Conservation (phyloP, 441 rosid species). For the Macaranga tanarius region DNA sequence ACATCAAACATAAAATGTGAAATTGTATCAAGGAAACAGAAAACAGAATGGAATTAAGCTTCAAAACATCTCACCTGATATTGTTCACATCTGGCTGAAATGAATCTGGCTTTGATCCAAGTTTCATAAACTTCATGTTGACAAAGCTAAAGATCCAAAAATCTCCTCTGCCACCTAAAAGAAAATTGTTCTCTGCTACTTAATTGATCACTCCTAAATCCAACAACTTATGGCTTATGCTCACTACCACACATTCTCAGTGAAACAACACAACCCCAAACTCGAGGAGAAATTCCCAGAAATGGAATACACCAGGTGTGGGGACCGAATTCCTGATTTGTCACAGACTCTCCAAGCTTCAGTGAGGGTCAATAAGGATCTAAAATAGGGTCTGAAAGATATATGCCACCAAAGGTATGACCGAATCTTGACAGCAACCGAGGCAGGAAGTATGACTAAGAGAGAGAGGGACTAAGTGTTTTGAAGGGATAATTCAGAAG, state of each 20-base stretch:
- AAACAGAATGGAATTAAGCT: not conserved
- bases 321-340: slow-evolving; percentile 57
- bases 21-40: slow-evolving; percentile 11
- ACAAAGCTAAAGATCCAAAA: slow-evolving; percentile 28
- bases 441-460: slow-evolving; percentile 49
- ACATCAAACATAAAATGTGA: slow-evolving; percentile 11
- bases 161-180: slow-evolving; percentile 22
- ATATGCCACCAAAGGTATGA: slow-evolving; percentile 39
- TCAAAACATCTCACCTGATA: slow-evolving; percentile 54
- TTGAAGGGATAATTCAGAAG: slow-evolving; percentile 35
- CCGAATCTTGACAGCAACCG: slow-evolving; percentile 65
- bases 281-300: slow-evolving; percentile 34
- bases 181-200: slow-evolving; percentile 27
- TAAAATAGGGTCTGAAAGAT: slow-evolving; percentile 31
- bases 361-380: slow-evolving; percentile 44
- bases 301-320: slow-evolving; percentile 47
- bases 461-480: slow-evolving; percentile 16
- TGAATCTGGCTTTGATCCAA: slow-evolving; percentile 82
- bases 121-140: slow-evolving; percentile 95
- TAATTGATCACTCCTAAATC: slow-evolving; percentile 27
- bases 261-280: slow-evolving; percentile 35
- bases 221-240: slow-evolving; percentile 20
- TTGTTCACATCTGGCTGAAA: slow-evolving; percentile 56
- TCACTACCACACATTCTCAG: slow-evolving; percentile 35
- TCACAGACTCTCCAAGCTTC: slow-evolving; percentile 44